These are phyloP conservation scores for Sporothrix globosa DNA, from an alignment of 2,329 filamentous ascomycete species.

Conservation along the genomic window DNA sequence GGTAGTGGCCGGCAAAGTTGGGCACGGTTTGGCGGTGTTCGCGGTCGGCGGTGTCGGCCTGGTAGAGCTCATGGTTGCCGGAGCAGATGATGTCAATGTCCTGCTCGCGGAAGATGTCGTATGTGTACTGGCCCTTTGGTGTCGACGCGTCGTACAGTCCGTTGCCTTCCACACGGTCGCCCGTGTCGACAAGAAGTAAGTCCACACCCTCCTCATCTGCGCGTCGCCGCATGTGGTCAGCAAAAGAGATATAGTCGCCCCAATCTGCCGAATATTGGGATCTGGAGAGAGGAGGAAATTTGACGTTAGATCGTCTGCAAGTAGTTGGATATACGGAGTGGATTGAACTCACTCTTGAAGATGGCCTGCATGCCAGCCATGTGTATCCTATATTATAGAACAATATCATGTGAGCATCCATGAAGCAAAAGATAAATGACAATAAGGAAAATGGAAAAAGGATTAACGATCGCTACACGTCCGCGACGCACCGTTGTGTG, in stretches of 20 bases:
- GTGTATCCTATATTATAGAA: conserved; percentile 62
- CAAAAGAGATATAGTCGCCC: conserved; percentile 96
- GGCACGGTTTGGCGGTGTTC: conserved; percentile 82
- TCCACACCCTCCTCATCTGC: conserved; percentile 80
- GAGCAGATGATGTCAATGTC: conserved; percentile 81
- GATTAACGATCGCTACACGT: background rate
- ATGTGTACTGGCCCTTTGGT: conserved; percentile 86
- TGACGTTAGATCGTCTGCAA: conserved; percentile 8
- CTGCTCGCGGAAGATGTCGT: conserved; percentile 83
- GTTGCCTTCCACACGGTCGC: conserved; percentile 90
- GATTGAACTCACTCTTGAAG: conserved; percentile 71
- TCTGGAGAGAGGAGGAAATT: conserved; percentile 48
- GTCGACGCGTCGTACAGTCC: conserved; percentile 88
- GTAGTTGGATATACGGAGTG: no score
- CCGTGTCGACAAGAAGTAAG: conserved; percentile 91
- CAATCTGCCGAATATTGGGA: conserved; percentile 93
- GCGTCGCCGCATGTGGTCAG: conserved; percentile 75
- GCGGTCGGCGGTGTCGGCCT: conserved; percentile 72
- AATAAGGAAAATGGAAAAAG: background rate
- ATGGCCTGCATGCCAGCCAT: conserved; percentile 95
- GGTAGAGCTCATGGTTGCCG: conserved; percentile 96
- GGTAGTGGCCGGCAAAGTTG: conserved; percentile 76
- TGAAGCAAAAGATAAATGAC: no score
- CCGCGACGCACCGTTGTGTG: conserved; percentile 69
- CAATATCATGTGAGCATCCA: background rate